Percentiles rank a stretch among this genome's conserved stretches.
These are phyloP conservation scores for Tylopilus sp. DNA, from an alignment of 768 basidiomycete species.

Conservation along the genomic window DNA sequence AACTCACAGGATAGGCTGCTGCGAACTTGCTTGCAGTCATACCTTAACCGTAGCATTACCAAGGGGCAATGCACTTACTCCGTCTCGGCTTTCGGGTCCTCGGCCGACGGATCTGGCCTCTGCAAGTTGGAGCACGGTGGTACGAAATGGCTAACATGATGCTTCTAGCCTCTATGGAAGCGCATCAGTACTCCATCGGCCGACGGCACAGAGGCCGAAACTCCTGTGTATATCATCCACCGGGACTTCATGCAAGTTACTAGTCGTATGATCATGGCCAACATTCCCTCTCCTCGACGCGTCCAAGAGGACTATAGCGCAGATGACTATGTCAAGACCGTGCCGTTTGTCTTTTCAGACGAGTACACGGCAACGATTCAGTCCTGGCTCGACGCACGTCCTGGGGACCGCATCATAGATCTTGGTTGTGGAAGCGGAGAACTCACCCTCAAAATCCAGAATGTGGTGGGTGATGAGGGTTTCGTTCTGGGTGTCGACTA, in stretches of 20 bases:
- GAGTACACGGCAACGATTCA: constrained; percentile 52
- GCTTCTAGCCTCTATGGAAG: too few species aligned
- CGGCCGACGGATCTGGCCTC: constrained; percentile 18
- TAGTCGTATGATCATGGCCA: constrained; percentile 7
- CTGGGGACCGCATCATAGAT: constrained; percentile 71
- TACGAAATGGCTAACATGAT: too few species aligned
- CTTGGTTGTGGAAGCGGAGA: constrained; percentile 85
- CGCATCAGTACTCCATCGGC: too few species aligned
- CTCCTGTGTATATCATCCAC: constrained; percentile 2
- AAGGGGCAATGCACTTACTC: too few species aligned
- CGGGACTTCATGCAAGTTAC: not conserved
- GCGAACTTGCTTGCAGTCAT: too few species aligned
- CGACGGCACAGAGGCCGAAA: constrained; percentile 18
- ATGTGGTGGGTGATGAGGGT: constrained; percentile 50
- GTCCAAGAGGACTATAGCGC: constrained; percentile 53
- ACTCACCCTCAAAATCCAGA: constrained; percentile 56
- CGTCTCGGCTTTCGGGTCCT: constrained; percentile 13
- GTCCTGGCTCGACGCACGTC: constrained; percentile 54
- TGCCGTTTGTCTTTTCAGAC: constrained; percentile 63
- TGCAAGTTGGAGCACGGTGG: too few species aligned
- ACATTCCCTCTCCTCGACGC: not conserved
- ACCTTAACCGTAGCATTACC: too few species aligned
- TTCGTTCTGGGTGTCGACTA: constrained; percentile 66
- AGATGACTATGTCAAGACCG: constrained; percentile 56
- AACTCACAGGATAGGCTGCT: too few species aligned